Conservation (phyloP, 495 filamentous ascomycete species). For the Daldinia concentrica region DNA sequence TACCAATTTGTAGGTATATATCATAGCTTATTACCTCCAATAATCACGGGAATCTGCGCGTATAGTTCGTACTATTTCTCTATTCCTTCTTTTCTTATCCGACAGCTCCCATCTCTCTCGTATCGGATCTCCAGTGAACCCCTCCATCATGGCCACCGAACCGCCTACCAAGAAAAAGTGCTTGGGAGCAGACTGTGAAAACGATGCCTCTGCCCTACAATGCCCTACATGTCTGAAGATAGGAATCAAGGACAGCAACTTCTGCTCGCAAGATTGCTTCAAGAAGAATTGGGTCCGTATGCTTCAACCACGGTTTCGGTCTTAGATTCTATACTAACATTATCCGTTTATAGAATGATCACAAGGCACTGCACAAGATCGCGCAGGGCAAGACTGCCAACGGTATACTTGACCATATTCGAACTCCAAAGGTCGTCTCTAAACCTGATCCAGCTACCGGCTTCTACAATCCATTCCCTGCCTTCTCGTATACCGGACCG, state of each 20-base stretch:
- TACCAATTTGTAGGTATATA: background rate
- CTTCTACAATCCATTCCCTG: slow-evolving; percentile 88
- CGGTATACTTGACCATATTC: slow-evolving; percentile 75
- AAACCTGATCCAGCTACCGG: slow-evolving; percentile 89
- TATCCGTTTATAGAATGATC: slow-evolving; percentile 66
- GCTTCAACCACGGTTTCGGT: slow-evolving; percentile 3
- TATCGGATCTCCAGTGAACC: background rate
- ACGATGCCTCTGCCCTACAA: slow-evolving; percentile 83
- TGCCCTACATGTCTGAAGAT: slow-evolving; percentile 94
- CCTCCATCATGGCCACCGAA: slow-evolving; percentile 56
- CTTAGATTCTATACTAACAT: slow-evolving; percentile 22
- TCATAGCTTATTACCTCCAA: background rate
- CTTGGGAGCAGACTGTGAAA: slow-evolving; percentile 79
- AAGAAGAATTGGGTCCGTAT: slow-evolving; percentile 93
- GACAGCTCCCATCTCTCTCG: background rate
- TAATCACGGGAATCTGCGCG: background rate
- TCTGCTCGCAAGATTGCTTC: slow-evolving; percentile 99
- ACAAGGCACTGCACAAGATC: slow-evolving; percentile 84
- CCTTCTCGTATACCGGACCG: slow-evolving; percentile 80
- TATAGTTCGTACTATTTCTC: background rate
- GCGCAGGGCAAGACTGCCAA: slow-evolving; percentile 63
- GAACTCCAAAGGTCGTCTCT: slow-evolving; percentile 81
- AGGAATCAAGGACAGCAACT: slow-evolving; percentile 86
- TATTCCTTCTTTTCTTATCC: background rate
- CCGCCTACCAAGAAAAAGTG: slow-evolving; percentile 72